Conservation (phyloP, 306 rosid genomes). For the Inga leiocalycina region DNA sequence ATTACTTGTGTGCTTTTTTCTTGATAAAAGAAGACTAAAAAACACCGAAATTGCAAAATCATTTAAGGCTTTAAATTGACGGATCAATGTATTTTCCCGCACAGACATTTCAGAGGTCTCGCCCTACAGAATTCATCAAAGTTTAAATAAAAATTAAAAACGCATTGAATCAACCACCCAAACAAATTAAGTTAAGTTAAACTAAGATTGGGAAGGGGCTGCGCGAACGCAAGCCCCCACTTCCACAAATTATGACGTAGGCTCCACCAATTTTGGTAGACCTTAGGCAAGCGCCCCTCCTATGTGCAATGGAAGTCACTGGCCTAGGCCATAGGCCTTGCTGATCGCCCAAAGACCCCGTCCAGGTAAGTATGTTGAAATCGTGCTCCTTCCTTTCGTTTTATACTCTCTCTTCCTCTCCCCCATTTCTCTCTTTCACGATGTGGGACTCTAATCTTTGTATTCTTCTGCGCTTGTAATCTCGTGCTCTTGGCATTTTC, state of each 20-base stretch:
- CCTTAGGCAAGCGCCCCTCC: slow-evolving; percentile 12
- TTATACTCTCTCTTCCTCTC: background rate
- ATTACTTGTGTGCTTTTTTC: too few relatives aligned
- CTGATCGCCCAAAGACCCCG: slow-evolving; percentile 50
- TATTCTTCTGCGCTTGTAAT: background rate
- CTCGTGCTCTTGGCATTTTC: background rate
- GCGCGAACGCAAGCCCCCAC: slow-evolving; percentile 42
- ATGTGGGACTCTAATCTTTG: background rate
- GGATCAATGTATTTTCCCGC: too few relatives aligned
- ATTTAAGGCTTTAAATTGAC: too few relatives aligned
- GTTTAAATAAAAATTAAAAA: too few relatives aligned
- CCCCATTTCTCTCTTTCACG: background rate
- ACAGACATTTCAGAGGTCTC: too few relatives aligned
- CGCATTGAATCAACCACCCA: too few relatives aligned
- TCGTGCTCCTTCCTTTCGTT: rapidly evolving
- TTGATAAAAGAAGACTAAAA: too few relatives aligned
- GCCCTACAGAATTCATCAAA: too few relatives aligned
- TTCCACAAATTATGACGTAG: slow-evolving; percentile 38
- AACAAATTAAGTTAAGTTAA: too few relatives aligned
- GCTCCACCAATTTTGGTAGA: slow-evolving; percentile 33
- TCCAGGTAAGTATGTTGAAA: slow-evolving; percentile 46
- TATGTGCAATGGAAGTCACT: slow-evolving; percentile 21
- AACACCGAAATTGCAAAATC: too few relatives aligned
- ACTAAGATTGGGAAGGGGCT: slow-evolving; percentile 4
- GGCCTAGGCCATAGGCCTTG: slow-evolving; percentile 45